Conservation (phyloP, 805 yeast species). For the Zygosaccharomyces bailii region DNA sequence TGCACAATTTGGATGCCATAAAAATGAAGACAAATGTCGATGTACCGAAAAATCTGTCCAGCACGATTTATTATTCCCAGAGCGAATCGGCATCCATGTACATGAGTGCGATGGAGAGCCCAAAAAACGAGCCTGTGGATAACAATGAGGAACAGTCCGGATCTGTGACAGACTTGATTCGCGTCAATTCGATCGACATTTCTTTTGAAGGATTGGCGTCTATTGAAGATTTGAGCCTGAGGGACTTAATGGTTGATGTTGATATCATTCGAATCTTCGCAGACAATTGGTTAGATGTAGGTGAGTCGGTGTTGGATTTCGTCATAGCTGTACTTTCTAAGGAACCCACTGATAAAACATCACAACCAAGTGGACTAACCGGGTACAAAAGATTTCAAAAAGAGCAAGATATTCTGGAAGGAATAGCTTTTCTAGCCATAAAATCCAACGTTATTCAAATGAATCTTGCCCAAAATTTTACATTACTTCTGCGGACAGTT, state of each 20-base stretch:
- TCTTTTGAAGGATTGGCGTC: conserved; percentile 48
- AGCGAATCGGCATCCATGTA: conserved; percentile 69
- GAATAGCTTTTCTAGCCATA: conserved; percentile 15
- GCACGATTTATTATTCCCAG: conserved; percentile 63
- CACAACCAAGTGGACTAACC: conserved; percentile 10
- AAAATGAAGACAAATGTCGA: conserved; percentile 20
- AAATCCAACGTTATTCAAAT: conserved; percentile 6
- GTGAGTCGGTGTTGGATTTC: conserved; percentile 14
- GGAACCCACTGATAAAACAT: not conserved
- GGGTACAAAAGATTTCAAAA: conserved; percentile 27
- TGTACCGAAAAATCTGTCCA: conserved; percentile 35
- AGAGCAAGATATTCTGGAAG: conserved; percentile 21
- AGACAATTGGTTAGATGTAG: conserved; percentile 11
- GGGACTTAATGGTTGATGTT: conserved; percentile 38
- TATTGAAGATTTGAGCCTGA: conserved; percentile 31
- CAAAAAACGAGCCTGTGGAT: conserved; percentile 31
- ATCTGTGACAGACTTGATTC: conserved; percentile 18
- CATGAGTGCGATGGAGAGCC: conserved; percentile 73
- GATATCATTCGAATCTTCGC: conserved; percentile 37
- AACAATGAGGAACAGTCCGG: conserved; percentile 18
- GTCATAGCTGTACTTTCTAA: conserved; percentile 2
- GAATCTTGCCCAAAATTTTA: conserved; percentile 6
- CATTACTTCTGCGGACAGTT: conserved; percentile 4
- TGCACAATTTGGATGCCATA: conserved; percentile 40
- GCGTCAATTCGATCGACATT: conserved; percentile 37